A percentile compares a stretch with the other conserved stretches of the same genome.
phyloP scores from a whole-genome alignment of 2,329 filamentous ascomycete species.

The Exophiala xenobiotica region DNA sequence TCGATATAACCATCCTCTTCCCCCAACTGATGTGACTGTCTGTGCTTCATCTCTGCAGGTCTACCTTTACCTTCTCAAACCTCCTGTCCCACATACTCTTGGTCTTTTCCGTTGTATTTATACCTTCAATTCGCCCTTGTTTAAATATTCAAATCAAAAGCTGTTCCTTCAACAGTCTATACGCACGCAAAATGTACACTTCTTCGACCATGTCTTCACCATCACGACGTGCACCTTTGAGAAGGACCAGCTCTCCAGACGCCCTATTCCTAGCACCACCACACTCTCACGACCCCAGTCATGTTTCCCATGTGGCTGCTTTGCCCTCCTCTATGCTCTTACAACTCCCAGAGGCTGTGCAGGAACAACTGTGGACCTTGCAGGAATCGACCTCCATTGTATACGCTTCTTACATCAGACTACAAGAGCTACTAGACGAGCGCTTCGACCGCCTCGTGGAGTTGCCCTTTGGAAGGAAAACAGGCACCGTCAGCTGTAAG shows the following conservation, averaged over 20 bases:
- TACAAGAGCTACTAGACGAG: slow-evolving; percentile 23
- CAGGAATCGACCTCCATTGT: slow-evolving; percentile 29
- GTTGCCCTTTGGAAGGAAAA: slow-evolving; percentile 11
- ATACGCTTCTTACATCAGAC: slow-evolving; percentile 26
- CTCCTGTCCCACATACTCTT: background rate
- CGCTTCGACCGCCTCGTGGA: slow-evolving; percentile 25
- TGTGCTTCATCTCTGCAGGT: no score
- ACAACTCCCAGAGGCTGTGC: slow-evolving; percentile 24
- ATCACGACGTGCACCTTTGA: slow-evolving; percentile 4
- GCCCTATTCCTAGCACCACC: slow-evolving; percentile 26
- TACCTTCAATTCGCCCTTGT: background rate
- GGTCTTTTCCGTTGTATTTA: background rate
- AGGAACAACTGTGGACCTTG: slow-evolving; percentile 22
- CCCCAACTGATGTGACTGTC: background rate
- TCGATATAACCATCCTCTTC: background rate
- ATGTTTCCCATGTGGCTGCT: slow-evolving; percentile 25
- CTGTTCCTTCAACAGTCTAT: no score
- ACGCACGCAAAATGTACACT: background rate
- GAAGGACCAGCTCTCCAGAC: slow-evolving; percentile 9
- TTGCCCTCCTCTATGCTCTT: slow-evolving; percentile 21
- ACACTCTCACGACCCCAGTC: slow-evolving; percentile 23
- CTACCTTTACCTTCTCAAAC: no score
- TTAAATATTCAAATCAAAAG: background rate
- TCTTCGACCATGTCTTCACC: background rate
- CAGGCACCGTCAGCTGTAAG: slow-evolving; percentile 14